Evolutionary conservation across 2,329 filamentous ascomycete species (phyloP).

Genomic region (Tolypocladium capitatum): DNA sequence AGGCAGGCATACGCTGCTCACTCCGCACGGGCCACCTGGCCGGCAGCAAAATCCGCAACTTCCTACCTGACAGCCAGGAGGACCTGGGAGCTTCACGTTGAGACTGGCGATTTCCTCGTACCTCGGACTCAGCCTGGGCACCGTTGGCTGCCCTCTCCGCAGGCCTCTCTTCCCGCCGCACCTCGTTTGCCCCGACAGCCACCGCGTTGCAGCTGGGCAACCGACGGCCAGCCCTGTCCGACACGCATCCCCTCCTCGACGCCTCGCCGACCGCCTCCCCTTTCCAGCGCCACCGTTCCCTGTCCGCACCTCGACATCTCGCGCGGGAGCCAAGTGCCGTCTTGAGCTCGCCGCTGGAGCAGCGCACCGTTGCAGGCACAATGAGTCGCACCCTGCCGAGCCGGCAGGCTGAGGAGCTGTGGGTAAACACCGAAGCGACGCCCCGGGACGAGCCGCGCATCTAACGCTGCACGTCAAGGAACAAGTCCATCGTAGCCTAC

Average conservation of each 20-base stretch:
- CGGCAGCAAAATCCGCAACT: too few species aligned
- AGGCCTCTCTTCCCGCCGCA: neutral
- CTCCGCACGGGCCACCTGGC: too few species aligned
- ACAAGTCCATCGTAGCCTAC: constrained; percentile 91
- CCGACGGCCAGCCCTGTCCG: neutral
- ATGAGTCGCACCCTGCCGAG: constrained; percentile 68
- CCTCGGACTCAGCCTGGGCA: neutral
- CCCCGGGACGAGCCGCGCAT: neutral
- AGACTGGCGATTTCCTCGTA: neutral
- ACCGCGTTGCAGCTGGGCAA: neutral
- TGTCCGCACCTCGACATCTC: neutral
- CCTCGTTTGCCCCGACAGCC: neutral
- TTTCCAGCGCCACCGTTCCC: neutral
- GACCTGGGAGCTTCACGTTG: neutral
- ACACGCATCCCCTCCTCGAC: neutral
- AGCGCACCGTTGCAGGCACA: constrained; percentile 7
- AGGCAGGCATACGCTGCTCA: too few species aligned
- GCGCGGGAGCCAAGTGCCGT: neutral
- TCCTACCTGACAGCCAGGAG: too few species aligned
- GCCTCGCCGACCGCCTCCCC: neutral
- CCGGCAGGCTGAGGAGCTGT: constrained; percentile 83
- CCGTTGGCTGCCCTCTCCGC: neutral
- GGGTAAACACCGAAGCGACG: constrained; percentile 24
- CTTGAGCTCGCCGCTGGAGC: constrained; percentile 1
- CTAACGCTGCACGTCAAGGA: constrained; percentile 34